Base-by-base conservation (phyloP, 441 rosid genomes). In the Jatropha podagrica region DNA sequence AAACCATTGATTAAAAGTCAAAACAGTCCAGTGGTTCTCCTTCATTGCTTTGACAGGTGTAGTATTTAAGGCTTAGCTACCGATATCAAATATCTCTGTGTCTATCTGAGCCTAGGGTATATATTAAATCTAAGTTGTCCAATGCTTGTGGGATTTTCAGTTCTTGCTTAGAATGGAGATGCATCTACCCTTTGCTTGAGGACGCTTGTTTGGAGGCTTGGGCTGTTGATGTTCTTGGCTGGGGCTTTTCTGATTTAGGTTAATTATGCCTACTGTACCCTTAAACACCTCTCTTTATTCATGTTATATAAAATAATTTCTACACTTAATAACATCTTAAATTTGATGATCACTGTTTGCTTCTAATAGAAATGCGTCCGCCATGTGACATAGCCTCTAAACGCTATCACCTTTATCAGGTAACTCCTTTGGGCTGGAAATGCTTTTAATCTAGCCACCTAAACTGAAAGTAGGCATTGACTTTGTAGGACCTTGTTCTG, bases 171-270 rank as follows among this genome's bases (percentile, higher is more conserved):
- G 99, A 95, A 85, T 93, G 97, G 99, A 85, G 98, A 79, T 85
- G 82, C 81, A 84, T 92, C 23, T 86, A 80, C 73, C 98, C 95
- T 38, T 78, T 92, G 79, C 95, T 96, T 0, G 99, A 93, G 79
- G 94, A 91, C 65, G 93, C 94, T 41, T 98, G 97, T 81, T 78
- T 92, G 69, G 98, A 93, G 83, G 81, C 92, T 52, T 96, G 99
- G 97, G 99, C 95, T 65, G 77, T 93, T 75, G 98, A 96, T 81
- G 83, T 93, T 78, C 97, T 96, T 76, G 98, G 97, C 52, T 96
- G 99, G 98, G 99, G 99, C 7, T 96, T 92, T 86, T 92, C 95
- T 74, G 93, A 92, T 85, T 86, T 96, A 89, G 97, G 99, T 91
- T 48, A 14, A 48, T 48, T 7, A 55, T 55, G 12, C 12, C 59